Base-by-base conservation (phyloP, 306 rosid genomes). In the barrel medic (Medicago truncatula) region DNA sequence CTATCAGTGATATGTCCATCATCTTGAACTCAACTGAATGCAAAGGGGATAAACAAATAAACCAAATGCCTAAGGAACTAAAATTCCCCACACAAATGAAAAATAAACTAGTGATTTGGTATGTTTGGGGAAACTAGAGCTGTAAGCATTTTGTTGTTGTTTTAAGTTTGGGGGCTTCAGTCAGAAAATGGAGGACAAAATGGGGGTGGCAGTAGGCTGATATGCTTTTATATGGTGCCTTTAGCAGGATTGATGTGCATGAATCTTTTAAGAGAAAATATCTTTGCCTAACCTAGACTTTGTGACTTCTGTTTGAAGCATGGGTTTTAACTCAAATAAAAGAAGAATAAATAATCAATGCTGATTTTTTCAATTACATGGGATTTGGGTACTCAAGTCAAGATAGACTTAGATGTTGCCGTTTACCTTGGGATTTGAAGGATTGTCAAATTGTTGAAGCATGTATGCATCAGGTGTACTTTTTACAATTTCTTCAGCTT, bases 381-480 rank as follows among this genome's bases (percentile, higher is more conserved):
- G 25, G 75, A 67, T 23, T 62, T 39, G 6, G 74, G 78, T 53
- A 60, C 16, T 65, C 61, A 16, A 75, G n/a, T 65, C 61, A 16
- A 75, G n/a, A 64, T 38, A 58, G 52, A 31, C 52, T 80, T 60
- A 70, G 50, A 58, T 5, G 41, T 61, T 54, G 79, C 57, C 73
- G 18, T 87, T 79, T 78, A 95, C 98, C 98, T 92, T 95, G 38
- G 99, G 99, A 81, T 95, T 95, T 76, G 99, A 88, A 59, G 99
- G 92, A 84, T 95, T 95, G 83, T 95, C 99, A 82, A 95, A 95
- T 80, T 95, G 98, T 85, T 95, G 97, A 88, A 95, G 98, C 92
- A 92, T 87, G 83, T 95, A 92, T 34, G 97, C 86, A 65, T 90
- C 76, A 39, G 97, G 96, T 66, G 93, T 95, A n/a, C 49, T 90